Percentiles rank a stretch among this genome's conserved stretches.
These are phyloP conservation scores for Marchantia polymorpha DNA, from an alignment of 225 moss, liverwort and hornwort species.

Conservation along the genomic window DNA sequence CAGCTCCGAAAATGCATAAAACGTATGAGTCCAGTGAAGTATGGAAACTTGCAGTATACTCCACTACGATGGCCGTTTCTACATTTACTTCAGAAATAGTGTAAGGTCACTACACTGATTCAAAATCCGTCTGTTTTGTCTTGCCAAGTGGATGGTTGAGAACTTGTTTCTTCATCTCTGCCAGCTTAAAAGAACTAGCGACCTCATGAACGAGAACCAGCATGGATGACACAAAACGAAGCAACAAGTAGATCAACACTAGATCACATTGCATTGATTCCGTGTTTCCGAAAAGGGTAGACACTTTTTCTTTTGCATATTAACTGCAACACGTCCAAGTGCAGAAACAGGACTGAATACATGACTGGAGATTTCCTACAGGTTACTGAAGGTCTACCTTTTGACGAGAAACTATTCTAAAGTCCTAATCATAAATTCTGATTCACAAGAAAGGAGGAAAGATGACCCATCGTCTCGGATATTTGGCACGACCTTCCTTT, in stretches of 20 bases:
- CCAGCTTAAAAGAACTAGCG: not conserved
- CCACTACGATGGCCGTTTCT: too few relatives aligned
- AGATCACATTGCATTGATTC: not conserved
- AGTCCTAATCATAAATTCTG: not conserved
- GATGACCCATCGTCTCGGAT: constrained; percentile 95
- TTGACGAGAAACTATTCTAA: not conserved
- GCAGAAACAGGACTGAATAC: not conserved
- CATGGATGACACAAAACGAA: not conserved
- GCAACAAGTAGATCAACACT: not conserved
- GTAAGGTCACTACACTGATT: too few relatives aligned
- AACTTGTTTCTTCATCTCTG: too few relatives aligned
- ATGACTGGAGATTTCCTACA: not conserved
- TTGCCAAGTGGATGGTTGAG: too few relatives aligned
- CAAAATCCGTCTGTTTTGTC: too few relatives aligned
- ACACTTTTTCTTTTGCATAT: not conserved
- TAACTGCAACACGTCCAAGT: not conserved
- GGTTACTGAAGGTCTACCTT: not conserved
- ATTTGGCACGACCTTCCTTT: constrained; percentile 82
- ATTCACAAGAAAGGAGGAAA: constrained; percentile 86
- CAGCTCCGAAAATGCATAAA: too few relatives aligned
- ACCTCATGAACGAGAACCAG: not conserved
- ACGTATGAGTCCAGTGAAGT: too few relatives aligned
- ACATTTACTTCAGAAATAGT: too few relatives aligned
- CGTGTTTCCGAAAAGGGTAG: not conserved
- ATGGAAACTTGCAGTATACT: too few relatives aligned